Base-by-base conservation (phyloP, 345 rosid species). In the Dipteronia sinensis region DNA sequence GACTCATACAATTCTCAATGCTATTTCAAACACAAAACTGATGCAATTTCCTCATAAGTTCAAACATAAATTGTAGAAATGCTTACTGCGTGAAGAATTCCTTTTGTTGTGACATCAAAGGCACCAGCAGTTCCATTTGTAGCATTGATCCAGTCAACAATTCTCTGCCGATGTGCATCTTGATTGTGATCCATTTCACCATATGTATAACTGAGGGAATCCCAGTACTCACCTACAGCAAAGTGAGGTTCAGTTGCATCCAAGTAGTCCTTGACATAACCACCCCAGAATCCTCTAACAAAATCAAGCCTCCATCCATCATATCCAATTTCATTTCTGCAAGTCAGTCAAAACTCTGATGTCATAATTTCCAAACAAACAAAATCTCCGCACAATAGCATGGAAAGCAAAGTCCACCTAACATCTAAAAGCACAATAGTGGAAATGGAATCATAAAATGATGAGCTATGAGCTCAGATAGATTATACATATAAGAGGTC, bases 261-360 rank as follows among this genome's bases (percentile, higher is more conserved):
- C 85, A 95, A 59, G 80, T 95, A 95, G 88, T 95, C 99, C 90
- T 92, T 93, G n/a, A 93, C 95, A 82, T 95, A 93, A 76, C 99
- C 99, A 82, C 99, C 98, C 99, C 99, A 95, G 81, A 95, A 95
- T 58, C 99, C 99, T 91, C 99, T 89, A 40, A 87, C 97, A 75
- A 95, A 95, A 85, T 95, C 99, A 72, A 95, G 97, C 89, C 99
- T 91, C 98, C 99, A 95, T 84, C 98, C 99, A 83, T 95, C 97
- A 78, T 93, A 95, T 53, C 99, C 99, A 83, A 95, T 91, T 83
- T 93, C 99, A 10, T 89, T 85, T 82, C 99, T 95, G 90, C 83
- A 82, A 29, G 55, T 84, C 75, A 81, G 17, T 80, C 29, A 29
- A 38, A 82, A 76, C 42, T 44, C 15, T 69, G n/a, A 58, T 25